phyloP scores from a whole-genome alignment of 495 filamentous ascomycete genomes.

The Oleoguttula mirabilis region DNA sequence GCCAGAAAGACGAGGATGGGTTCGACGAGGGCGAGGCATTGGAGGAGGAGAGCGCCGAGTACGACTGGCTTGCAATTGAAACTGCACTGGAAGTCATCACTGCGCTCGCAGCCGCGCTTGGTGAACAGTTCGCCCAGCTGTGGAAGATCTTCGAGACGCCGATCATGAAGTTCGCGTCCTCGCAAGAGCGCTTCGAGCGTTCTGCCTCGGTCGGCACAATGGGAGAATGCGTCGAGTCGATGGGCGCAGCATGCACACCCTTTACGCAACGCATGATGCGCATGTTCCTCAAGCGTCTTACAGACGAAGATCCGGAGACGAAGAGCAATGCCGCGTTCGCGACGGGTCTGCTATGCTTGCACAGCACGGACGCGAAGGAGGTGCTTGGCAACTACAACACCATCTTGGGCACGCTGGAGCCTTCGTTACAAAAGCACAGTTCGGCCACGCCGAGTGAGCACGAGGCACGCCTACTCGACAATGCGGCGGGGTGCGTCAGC shows the following conservation, averaged over 20 bases:
- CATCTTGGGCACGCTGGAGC: conserved; percentile 74
- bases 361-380: conserved; percentile 58
- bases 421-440: conserved; percentile 54
- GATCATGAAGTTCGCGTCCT: conserved; percentile 74
- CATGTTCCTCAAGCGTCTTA: conserved; percentile 72
- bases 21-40: conserved; percentile 53
- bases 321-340: conserved; percentile 92
- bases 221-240: conserved; percentile 80
- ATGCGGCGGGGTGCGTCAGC: conserved; percentile 81
- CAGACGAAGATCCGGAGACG: conserved; percentile 81
- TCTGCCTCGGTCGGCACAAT: conserved; percentile 81
- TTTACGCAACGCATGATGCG: conserved; percentile 63
- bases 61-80: conserved; percentile 93
- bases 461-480: conserved; percentile 73
- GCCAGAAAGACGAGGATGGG: conserved; percentile 66
- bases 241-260: conserved; percentile 64
- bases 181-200: conserved; percentile 72
- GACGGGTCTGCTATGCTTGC: conserved; percentile 66
- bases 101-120: conserved; percentile 70
- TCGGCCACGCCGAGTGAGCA: conserved; percentile 4
- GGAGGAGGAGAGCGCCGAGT: conserved; percentile 78
- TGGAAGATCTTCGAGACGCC: conserved; percentile 92
- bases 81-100: conserved; percentile 83
- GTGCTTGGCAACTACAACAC: conserved; percentile 60
- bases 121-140: conserved; percentile 65